Percentiles rank a stretch among this genome's conserved stretches.
Conservation (phyloP, 2,329 filamentous ascomycete genomes). For the Hypoxylon sp. region DNA sequence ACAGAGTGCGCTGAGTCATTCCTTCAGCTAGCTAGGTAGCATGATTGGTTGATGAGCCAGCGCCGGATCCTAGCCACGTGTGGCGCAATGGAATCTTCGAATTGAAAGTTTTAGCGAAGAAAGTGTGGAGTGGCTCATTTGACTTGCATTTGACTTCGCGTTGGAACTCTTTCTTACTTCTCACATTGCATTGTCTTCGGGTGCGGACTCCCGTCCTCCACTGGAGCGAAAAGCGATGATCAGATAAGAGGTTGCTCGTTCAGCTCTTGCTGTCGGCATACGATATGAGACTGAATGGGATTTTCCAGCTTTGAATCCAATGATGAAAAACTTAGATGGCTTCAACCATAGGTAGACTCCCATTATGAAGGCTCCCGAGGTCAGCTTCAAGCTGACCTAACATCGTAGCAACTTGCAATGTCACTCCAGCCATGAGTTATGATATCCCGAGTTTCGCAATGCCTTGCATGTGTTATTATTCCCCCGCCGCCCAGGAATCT, state of each 20-base stretch:
- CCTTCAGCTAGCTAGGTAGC: background rate
- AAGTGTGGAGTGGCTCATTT: no score
- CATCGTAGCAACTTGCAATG: background rate
- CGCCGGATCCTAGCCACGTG: background rate
- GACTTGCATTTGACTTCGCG: background rate
- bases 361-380: background rate
- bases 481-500: conserved; percentile 24
- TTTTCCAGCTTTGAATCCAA: background rate
- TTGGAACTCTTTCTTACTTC: background rate
- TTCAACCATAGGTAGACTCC: background rate
- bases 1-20: conserved; percentile 9
- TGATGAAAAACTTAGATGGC: background rate
- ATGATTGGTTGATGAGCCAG: background rate
- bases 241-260: background rate
- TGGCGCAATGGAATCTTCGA: conserved; percentile 5
- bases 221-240: background rate
- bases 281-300: background rate
- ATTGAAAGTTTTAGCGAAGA: conserved; percentile 8
- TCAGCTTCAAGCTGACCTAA: background rate
- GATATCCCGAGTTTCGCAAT: background rate
- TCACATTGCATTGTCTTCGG: background rate
- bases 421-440: background rate
- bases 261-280: background rate
- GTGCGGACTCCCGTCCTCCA: no score
- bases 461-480: conserved; percentile 27